Conservation (phyloP, 192 early-diverging fungal species). For the Coemansia sp. region DNA sequence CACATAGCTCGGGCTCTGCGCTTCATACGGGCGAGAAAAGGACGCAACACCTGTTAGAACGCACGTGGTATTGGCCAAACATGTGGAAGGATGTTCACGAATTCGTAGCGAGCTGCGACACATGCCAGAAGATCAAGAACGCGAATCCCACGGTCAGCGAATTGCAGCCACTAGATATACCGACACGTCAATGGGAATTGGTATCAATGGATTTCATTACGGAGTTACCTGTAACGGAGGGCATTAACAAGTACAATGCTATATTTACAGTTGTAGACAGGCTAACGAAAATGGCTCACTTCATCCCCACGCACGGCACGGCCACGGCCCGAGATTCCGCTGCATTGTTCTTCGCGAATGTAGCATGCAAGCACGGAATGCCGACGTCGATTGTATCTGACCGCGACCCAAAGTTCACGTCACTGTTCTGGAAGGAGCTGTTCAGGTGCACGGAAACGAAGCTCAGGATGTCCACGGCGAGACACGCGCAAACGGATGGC, state of each 20-base stretch:
- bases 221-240: conserved; percentile 6
- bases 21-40: too few relatives aligned
- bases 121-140: too few relatives aligned
- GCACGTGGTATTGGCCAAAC: too few relatives aligned
- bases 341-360: conserved; percentile 5
- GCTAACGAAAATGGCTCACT: conserved; percentile 16
- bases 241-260: conserved; percentile 4
- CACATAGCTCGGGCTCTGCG: too few relatives aligned
- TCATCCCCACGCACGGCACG: not conserved
- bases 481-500: conserved; percentile 21
- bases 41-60: too few relatives aligned
- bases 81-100: too few relatives aligned
- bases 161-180: too few relatives aligned
- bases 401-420: conserved; percentile 20
- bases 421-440: conserved; percentile 14
- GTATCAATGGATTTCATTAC: too few relatives aligned
- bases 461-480: conserved; percentile 4
- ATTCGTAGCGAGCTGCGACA: too few relatives aligned
- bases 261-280: conserved; percentile 17
- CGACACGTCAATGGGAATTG: too few relatives aligned
- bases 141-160: too few relatives aligned
- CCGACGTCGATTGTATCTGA: conserved; percentile 22
- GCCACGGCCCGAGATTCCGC: conserved; percentile 11
- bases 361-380: conserved; percentile 16
- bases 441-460: not conserved